phyloP scores from a whole-genome alignment of 129 eudicot genomes.

The Flaveria bidentis region DNA sequence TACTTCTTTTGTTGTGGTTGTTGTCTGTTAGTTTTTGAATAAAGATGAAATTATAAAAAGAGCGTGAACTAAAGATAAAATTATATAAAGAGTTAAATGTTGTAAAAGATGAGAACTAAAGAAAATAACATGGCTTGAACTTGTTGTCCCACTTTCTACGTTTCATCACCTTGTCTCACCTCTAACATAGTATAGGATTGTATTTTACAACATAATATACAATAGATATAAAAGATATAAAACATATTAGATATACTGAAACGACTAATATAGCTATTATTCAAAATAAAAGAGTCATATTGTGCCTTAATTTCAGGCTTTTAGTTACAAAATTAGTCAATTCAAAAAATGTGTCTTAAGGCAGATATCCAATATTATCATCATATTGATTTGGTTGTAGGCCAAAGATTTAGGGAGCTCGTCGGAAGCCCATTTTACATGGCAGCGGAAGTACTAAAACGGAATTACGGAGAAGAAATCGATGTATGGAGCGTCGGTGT shows the following conservation, averaged over 20 bases:
- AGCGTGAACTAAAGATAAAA: background rate
- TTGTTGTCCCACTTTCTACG: background rate
- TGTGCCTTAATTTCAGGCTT: too few species aligned
- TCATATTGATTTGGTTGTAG: slow-evolving; percentile 33
- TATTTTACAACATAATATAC: too few species aligned
- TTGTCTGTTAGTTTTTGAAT: too few species aligned
- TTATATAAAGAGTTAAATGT: too few species aligned
- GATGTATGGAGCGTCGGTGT: slow-evolving; percentile 93
- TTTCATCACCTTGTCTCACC: too few species aligned
- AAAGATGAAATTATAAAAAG: background rate
- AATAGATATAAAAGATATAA: background rate
- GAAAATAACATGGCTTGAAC: background rate
- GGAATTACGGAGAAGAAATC: slow-evolving; percentile 69
- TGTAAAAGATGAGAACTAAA: too few species aligned
- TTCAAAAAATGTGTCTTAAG: background rate
- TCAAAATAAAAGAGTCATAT: background rate
- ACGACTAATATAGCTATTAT: background rate
- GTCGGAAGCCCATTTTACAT: slow-evolving; percentile 96
- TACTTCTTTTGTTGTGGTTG: background rate
- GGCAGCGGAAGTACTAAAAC: slow-evolving; percentile 84
- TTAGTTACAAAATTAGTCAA: background rate
- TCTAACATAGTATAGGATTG: too few species aligned
- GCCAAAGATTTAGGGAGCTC: slow-evolving; percentile 66
- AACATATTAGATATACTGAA: background rate
- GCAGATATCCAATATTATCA: background rate